Evolutionary conservation across 768 basidiomycete genomes (phyloP), one percentile per base, ranked within the genome.

Genomic region (Leccinum uliginosum): DNA sequence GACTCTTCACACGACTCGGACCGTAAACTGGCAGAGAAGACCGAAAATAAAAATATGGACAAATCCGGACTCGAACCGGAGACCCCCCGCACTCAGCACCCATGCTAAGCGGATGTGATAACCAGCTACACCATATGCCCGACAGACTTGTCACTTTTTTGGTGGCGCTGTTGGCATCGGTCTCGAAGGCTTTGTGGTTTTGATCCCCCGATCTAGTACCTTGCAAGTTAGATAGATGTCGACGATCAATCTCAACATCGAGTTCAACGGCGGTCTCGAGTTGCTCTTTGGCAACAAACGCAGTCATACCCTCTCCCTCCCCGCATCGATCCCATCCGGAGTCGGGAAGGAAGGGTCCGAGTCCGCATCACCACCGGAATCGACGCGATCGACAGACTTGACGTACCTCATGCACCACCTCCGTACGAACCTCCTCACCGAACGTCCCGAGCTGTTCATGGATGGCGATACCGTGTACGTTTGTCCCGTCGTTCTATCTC

Each of bases 181-280:
- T 43, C 10, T 43, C 10, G 40, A 43, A 10, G 15, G n/a, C n/a
- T 4, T 43, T 6, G 5, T 11, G 19, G 19, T n/a, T n/a, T n/a
- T 19, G n/a, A 19, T 43, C 19, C n/a, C n/a, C n/a, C n/a, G n/a
- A n/a, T n/a, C n/a, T n/a, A n/a, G n/a, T n/a, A n/a, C n/a, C n/a
- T n/a, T n/a, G n/a, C n/a, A n/a, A n/a, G n/a, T n/a, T n/a, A n/a
- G n/a, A n/a, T n/a, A n/a, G 30, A 30, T 23, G 61, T 59, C 61
- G 23, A 68, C 62, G 57, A 61, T 74, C 52, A 26, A 67, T 38
- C 60, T 93, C 62, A 87, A 82, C 57, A 73, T 93, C 63, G 86
- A 88, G 67, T 92, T 93, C 69, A 76, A 89, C 54, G 93, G 93
- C 43, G 93, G 93, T 15, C 83, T 94, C 56, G 93, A 96, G 69